Evolutionary conservation across 345 rosid genomes (phyloP), one percentile per base, ranked within the genome.

Genomic region (Linum tenue): DNA sequence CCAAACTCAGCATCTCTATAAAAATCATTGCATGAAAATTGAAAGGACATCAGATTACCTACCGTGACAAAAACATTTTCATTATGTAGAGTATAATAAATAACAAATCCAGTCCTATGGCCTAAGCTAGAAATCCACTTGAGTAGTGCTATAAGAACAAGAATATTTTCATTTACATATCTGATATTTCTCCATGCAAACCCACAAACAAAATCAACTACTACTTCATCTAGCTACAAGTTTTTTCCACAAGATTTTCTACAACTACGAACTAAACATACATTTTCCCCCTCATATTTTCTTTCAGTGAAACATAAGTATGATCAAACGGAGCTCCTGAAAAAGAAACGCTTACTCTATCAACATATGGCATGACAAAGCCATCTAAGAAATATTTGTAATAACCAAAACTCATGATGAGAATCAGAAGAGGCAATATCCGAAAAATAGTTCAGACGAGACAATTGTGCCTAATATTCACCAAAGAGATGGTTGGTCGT

Each of bases 261-360:
- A 42, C 37, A 36, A 73, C 56, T 60, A 63, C 44, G 37, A 69
- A 72, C 42, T 15, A 72, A 67, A 77, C 85, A 82, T 88, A 94
- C 97, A 97, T 90, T 94, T 94, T 75, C 80, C 92, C 31, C 78
- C 68, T 83, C 84, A 79, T 76, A 88, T 81, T 90, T 80, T 84
- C 88, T 77, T 84, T 88, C 76, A 95, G 83, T 68, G 92, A 73
- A 85, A 74, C 79, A 86, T 81, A 76, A 71, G 91, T 69, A 82
- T 75, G 84, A 80, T 87, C 95, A 85, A 77, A 94, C 66, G 96
- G 88, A 80, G 79, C 78, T 84, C 97, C 97, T 94, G 97, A 84
- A 94, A 90, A 73, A 69, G 75, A 80, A 86, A 81, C 58, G 73
- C 71, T 75, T 75, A 69, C 70, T 79, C 77, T 80, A 84, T 85